Base-by-base conservation (phyloP, 75 land plant species). In the Cryptomeria japonica region DNA sequence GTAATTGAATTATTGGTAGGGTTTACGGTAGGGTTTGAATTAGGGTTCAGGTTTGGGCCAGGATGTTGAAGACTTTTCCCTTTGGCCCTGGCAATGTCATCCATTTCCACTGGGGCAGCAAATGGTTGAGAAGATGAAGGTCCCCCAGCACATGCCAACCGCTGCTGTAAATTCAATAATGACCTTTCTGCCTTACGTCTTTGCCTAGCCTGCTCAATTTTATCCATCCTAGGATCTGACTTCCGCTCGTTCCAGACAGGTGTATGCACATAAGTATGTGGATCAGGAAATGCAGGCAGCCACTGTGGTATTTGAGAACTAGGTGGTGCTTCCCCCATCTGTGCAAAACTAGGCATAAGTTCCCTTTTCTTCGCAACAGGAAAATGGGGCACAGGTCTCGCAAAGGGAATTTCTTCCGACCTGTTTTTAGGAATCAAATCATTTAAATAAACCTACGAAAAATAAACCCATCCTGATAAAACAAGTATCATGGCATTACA, bases 271-370 rank as follows among this genome's bases (percentile, higher is more conserved):
- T 94, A 96, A 7, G 96, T 96, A 51, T 94, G 94, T 3, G 94
- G 95, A 86, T 95, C 95, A 0, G 98, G 98, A 84, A 94, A 93
- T 28, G 91, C 92, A 5, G 99, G 99, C 38, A 97, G 88, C 99
- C 99, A 97, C 61, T 89, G 39, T 3, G 99, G 99, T 14, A 97
- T 93, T 42, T 97, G 95, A 7, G 91, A 87, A 1, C 84, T 80
- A 19, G 95, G 92, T 0, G 97, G 94, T 42, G 86, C 84, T 82
- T 95, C 94, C 19, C 94, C 95, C 14, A 88, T 75, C 87, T 92
- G 93, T 2, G 86, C 86, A 88, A 96, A 97, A 56, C 93, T 96
- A 0, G 95, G 93, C 0, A 86, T 83, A 13, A 85, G 82, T 28
- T 86, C 89, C 41, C 91, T 44, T 13, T 85, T 88, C 83, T 89